Conservation (phyloP, 1,139 yeast species). For the Candida sp. region DNA sequence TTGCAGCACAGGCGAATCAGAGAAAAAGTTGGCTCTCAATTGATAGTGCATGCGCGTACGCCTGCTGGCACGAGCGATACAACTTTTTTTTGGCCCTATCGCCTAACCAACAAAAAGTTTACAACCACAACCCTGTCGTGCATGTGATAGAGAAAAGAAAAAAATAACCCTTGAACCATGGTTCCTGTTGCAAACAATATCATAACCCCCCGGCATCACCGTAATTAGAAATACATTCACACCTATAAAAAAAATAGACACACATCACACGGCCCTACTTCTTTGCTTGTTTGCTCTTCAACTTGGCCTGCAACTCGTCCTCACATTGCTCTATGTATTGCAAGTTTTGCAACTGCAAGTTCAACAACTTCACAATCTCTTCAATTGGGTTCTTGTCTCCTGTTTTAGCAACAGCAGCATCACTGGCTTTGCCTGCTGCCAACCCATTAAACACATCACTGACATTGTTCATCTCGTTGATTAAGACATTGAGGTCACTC, state of each 20-base stretch:
- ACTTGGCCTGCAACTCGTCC: slow-evolving; percentile 65
- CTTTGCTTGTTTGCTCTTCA: slow-evolving; percentile 36
- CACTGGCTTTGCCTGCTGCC: slow-evolving; percentile 31
- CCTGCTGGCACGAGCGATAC: no score
- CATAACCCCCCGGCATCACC: no score
- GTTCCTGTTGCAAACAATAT: no score
- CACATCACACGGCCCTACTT: slow-evolving; percentile 3
- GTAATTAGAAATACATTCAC: no score
- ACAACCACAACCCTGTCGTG: not conserved
- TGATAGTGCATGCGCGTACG: not conserved
- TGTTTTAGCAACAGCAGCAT: slow-evolving; percentile 17
- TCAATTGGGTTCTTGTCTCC: slow-evolving; percentile 52
- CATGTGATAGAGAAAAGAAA: not conserved
- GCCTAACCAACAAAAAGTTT: not conserved
- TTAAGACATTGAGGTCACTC: slow-evolving; percentile 72
- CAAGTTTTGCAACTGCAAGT: slow-evolving; percentile 88
- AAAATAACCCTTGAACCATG: not conserved
- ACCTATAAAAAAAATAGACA: not conserved
- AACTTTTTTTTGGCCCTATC: no score
- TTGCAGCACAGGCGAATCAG: no score
- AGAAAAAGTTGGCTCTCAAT: not conserved
- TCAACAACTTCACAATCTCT: slow-evolving; percentile 78
- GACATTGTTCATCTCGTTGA: slow-evolving; percentile 85
- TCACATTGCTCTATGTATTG: slow-evolving; percentile 86
- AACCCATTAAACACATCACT: slow-evolving; percentile 76